Conservation (phyloP, 768 basidiomycete genomes). For the Tremella fuciformis region DNA sequence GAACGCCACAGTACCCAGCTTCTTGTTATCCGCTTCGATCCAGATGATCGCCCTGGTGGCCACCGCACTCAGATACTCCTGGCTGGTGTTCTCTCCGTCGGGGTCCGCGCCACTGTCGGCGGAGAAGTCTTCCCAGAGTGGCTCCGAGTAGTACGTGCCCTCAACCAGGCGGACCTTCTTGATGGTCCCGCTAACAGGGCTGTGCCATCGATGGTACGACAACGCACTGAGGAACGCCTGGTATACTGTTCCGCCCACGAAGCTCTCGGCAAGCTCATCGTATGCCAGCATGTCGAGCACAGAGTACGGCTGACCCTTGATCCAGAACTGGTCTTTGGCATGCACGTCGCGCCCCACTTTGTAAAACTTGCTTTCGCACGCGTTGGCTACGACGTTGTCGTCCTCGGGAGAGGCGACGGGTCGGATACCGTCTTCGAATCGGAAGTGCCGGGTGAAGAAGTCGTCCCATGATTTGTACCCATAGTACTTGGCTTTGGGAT, state of each 20-base stretch:
- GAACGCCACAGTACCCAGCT: conserved; percentile 62
- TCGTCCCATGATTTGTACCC: conserved; percentile 59
- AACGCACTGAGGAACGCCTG: conserved; percentile 62
- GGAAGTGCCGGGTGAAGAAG: conserved; percentile 59
- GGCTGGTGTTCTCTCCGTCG: conserved; percentile 42
- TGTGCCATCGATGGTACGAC: conserved; percentile 66
- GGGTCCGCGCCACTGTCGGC: conserved; percentile 48
- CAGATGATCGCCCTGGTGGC: conserved; percentile 60
- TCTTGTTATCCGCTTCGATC: conserved; percentile 59
- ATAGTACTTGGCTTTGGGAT: conserved; percentile 54
- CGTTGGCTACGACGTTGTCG: conserved; percentile 55
- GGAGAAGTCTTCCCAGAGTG: conserved; percentile 53
- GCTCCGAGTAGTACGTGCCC: conserved; percentile 52
- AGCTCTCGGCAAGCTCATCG: conserved; percentile 53
- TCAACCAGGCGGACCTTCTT: conserved; percentile 56
- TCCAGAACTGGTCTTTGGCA: conserved; percentile 59
- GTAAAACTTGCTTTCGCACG: conserved; percentile 61
- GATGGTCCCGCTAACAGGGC: conserved; percentile 58
- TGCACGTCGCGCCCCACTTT: conserved; percentile 54
- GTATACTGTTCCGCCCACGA: conserved; percentile 57
- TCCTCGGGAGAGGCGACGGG: conserved; percentile 52
- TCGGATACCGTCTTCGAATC: conserved; percentile 50
- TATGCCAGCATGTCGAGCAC: conserved; percentile 59
- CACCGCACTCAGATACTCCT: conserved; percentile 55
- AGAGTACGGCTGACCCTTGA: conserved; percentile 65